Evolutionary conservation across 257 asterid genomes (phyloP).

Genomic region (Nicotiana paniculata): DNA sequence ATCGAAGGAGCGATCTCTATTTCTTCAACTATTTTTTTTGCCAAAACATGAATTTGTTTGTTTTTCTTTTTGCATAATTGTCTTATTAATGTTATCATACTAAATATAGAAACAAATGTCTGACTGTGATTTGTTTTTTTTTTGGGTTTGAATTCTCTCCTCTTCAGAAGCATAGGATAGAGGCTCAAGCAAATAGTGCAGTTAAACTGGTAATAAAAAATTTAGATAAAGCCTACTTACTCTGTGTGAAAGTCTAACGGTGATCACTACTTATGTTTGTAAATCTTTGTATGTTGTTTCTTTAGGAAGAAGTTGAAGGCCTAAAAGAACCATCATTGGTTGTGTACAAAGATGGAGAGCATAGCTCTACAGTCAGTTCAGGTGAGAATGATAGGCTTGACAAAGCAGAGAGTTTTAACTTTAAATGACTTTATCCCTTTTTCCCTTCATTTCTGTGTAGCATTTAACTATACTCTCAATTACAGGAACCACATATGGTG

Average conservation of each 20-base stretch:
- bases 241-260: background rate
- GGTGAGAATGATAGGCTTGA: conserved; percentile 22
- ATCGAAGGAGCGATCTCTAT: too few species aligned
- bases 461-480: conserved; percentile 5
- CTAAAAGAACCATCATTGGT: conserved; percentile 53
- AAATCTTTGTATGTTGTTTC: conserved; percentile 5
- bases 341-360: conserved; percentile 59
- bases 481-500: conserved; percentile 43
- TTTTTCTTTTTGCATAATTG: background rate
- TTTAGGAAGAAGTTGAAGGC: conserved; percentile 51
- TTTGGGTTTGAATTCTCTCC: background rate
- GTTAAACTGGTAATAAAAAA: conserved; percentile 52
- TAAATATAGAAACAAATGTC: background rate
- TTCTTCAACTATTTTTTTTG: background rate
- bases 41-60: background rate
- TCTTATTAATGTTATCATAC: background rate
- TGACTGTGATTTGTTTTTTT: background rate
- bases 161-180: conserved; percentile 69
- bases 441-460: background rate
- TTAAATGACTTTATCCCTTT: background rate
- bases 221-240: background rate
- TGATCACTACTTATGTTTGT: conserved; percentile 8
- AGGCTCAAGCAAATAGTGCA: conserved; percentile 51
- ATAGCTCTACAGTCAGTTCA: conserved; percentile 32
- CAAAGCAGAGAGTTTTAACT: conserved; percentile 27